Base-by-base conservation (phyloP, 768 basidiomycete species). In the Dentipellis fragilis region DNA sequence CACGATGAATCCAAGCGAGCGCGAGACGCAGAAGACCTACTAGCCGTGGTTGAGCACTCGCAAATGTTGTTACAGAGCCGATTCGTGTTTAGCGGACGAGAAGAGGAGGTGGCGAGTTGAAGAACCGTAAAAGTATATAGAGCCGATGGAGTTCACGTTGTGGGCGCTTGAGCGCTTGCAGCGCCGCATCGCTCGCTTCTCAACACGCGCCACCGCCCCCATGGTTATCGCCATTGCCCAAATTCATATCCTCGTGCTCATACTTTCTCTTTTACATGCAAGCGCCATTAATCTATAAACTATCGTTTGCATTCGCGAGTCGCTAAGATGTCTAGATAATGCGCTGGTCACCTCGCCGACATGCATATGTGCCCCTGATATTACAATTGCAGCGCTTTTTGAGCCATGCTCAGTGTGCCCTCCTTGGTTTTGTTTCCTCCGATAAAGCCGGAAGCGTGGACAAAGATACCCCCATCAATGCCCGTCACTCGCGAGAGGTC, bases 361-460 rank as follows among this genome's bases (percentile, higher is more conserved):
- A 29, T 29, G 6, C 29, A 29, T 29, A 6, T 29, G 6, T 29
- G 29, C 29, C 29, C 29, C 29, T 29, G 29, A 29, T 29, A 17
- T 65, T 57, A 70, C 52, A 66, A 55, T 10, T 54, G 62, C 57
- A 94, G 69, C 19, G 89, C 87, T 58, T 78, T 71, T 68, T 75
- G 76, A 6, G 93, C 94, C 66, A 97, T 81, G 64, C 75, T 71
- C 63, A 97, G 69, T 1, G 89, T 90, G 21, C 95, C 95, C 40
- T 89, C 89, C 72, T 81, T 89, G 1, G 93, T 93, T 68, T 87
- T 84, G 69, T 94, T 93, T 22, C 93, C 93, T 64, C 96, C 96
- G 65, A 93, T 98, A 69, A 99, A 99, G 8, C 96, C 96, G 57
- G 87, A 88, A 1, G 94, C 92, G 71, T 99, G 96, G 22, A 94